phyloP scores from a whole-genome alignment of 1,284 basidiomycete genomes.

The Exsudoporus floridanus region DNA sequence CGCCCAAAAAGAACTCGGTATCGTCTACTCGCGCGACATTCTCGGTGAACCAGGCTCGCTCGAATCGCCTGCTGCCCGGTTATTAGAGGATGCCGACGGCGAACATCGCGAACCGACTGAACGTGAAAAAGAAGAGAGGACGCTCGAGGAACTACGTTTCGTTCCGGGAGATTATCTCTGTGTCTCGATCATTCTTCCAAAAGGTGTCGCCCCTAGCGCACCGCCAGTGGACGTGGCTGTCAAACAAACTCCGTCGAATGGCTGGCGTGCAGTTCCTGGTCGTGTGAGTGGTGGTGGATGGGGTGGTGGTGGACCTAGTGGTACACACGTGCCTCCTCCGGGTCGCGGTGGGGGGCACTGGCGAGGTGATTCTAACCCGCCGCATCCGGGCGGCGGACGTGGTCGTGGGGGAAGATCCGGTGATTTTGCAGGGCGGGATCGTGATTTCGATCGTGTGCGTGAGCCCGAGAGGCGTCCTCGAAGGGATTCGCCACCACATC shows the following conservation, averaged over 20 bases:
- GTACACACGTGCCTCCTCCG: slow-evolving; percentile 33
- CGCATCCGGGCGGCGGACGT: slow-evolving; percentile 41
- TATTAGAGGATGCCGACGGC: slow-evolving; percentile 53
- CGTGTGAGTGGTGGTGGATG: slow-evolving; percentile 49
- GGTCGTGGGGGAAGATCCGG: slow-evolving; percentile 43
- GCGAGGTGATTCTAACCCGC: slow-evolving; percentile 58
- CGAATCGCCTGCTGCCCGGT: slow-evolving; percentile 52
- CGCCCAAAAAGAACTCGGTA: slow-evolving; percentile 72
- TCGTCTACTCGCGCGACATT: slow-evolving; percentile 76
- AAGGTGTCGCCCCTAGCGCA: slow-evolving; percentile 50
- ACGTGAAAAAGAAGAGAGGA: slow-evolving; percentile 57
- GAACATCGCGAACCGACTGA: slow-evolving; percentile 40
- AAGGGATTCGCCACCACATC: slow-evolving; percentile 46
- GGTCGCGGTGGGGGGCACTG: slow-evolving; percentile 66
- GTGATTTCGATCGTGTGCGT: slow-evolving; percentile 38
- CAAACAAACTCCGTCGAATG: slow-evolving; percentile 36
- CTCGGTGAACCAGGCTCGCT: slow-evolving; percentile 71
- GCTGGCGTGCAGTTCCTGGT: slow-evolving; percentile 42
- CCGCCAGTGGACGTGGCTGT: slow-evolving; percentile 22
- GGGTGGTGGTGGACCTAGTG: slow-evolving; percentile 39
- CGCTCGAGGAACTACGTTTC: slow-evolving; percentile 73
- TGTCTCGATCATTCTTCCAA: slow-evolving; percentile 68
- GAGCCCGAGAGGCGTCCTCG: slow-evolving; percentile 38
- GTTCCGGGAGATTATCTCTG: slow-evolving; percentile 76
- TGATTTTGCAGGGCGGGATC: slow-evolving; percentile 38